These are phyloP conservation scores for Skeletonema costatum DNA, from an alignment of 108 stramenopile genomes.

Conservation along the genomic window DNA sequence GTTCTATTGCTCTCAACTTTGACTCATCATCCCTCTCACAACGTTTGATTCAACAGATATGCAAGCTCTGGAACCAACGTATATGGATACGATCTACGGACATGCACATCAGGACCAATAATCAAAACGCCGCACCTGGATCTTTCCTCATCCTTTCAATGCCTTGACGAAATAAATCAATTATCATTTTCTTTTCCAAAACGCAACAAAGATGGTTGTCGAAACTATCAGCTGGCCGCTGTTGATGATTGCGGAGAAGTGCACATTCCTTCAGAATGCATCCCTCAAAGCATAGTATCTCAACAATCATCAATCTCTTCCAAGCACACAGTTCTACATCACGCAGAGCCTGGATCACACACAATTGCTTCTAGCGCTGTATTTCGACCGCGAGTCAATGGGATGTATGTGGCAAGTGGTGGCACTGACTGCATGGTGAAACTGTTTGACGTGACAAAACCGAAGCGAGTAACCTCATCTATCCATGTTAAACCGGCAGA, in stretches of 20 bases:
- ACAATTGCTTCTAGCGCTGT: constrained; percentile 60
- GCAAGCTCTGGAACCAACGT: constrained; percentile 16
- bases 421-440: constrained; percentile 81
- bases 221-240: constrained; percentile 49
- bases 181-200: constrained; percentile 42
- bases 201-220: not conserved
- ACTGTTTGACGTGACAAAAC: constrained; percentile 69
- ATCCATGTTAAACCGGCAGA: constrained; percentile 33
- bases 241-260: constrained; percentile 73
- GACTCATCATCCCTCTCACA: not conserved
- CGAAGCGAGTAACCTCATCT: constrained; percentile 51
- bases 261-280: constrained; percentile 46
- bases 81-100: constrained; percentile 44
- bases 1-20: not conserved
- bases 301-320: not conserved
- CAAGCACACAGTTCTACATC: constrained; percentile 41
- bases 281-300: constrained; percentile 7
- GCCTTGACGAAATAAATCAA: constrained; percentile 49
- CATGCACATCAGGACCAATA: constrained; percentile 21
- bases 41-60: constrained; percentile 10
- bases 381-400: constrained; percentile 57
- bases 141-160: constrained; percentile 29
- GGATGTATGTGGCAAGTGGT: constrained; percentile 57
- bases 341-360: constrained; percentile 52
- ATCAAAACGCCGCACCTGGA: constrained; percentile 37